These are phyloP conservation scores for Gardenia jasminoides DNA, from an alignment of 257 asterid species.

Conservation along the genomic window DNA sequence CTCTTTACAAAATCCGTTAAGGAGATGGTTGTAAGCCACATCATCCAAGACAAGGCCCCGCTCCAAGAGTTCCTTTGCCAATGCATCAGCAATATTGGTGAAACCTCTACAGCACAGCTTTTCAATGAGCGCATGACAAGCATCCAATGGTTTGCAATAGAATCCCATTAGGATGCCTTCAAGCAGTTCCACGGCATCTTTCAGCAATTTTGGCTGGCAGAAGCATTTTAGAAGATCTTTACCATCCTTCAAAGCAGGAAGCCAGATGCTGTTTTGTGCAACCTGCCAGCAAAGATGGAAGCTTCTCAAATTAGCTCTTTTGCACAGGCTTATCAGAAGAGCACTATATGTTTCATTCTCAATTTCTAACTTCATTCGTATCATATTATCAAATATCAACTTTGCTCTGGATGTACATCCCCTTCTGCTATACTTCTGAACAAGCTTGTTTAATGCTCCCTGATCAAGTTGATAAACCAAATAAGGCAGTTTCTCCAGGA, in stretches of 20 bases:
- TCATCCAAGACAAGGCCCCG: slow-evolving; percentile 28
- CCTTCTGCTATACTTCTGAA: slow-evolving; percentile 52
- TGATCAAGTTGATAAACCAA: slow-evolving; percentile 53
- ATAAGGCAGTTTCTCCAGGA: slow-evolving; percentile 35
- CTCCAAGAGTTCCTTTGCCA: slow-evolving; percentile 44
- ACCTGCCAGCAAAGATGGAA: slow-evolving; percentile 39
- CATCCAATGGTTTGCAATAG: slow-evolving; percentile 26
- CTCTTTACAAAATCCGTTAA: slow-evolving; percentile 56
- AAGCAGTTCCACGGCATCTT: slow-evolving; percentile 60
- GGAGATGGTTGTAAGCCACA: slow-evolving; percentile 38
- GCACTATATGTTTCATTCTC: slow-evolving; percentile 51
- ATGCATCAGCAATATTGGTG: slow-evolving; percentile 39
- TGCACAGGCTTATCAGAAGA: slow-evolving; percentile 49
- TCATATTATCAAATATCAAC: slow-evolving; percentile 53
- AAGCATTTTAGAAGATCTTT: slow-evolving; percentile 45
- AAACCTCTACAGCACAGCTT: slow-evolving; percentile 52
- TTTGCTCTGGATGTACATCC: slow-evolving; percentile 53
- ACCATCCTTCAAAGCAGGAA: slow-evolving; percentile 50
- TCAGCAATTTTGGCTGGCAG: slow-evolving; percentile 47
- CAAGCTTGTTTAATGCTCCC: slow-evolving; percentile 54
- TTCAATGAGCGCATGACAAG: slow-evolving; percentile 37
- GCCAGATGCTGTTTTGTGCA: slow-evolving; percentile 60
- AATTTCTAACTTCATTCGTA: slow-evolving; percentile 37
- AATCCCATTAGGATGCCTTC: slow-evolving; percentile 31
- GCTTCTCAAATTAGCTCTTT: slow-evolving; percentile 50